Percentiles rank a stretch among this genome's conserved stretches.
phyloP scores from a whole-genome alignment of 1,284 basidiomycete genomes.

The Apiotrichum laibachii region DNA sequence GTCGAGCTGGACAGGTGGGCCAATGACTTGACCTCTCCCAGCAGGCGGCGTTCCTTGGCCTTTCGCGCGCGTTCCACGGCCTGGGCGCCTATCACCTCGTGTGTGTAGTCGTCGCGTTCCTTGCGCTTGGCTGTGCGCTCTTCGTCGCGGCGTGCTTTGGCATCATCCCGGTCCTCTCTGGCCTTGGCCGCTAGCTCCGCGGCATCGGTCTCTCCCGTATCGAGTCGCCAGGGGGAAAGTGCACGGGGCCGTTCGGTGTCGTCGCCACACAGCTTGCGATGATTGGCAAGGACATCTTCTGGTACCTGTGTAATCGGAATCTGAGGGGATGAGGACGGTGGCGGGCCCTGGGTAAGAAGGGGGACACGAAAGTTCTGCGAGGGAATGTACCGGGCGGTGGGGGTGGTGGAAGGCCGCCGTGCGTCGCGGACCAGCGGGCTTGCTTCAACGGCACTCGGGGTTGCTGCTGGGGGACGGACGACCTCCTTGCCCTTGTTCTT shows the following conservation, averaged over 20 bases:
- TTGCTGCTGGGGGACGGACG: background rate
- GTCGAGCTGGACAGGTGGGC: conserved; percentile 14
- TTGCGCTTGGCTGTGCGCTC: conserved; percentile 11
- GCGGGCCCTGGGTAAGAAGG: background rate
- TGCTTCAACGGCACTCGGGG: background rate
- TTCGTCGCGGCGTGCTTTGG: conserved; percentile 2
- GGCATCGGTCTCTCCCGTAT: background rate
- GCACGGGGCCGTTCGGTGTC: conserved; percentile 16
- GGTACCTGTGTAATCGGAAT: conserved; percentile 32
- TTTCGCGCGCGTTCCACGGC: background rate
- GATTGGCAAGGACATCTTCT: conserved; percentile 22
- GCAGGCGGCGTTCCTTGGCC: conserved; percentile 2
- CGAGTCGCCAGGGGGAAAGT: conserved; percentile 20
- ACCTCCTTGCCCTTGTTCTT: background rate
- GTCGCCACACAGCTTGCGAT: conserved; percentile 28
- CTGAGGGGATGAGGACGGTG: conserved; percentile 5
- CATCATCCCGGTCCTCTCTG: background rate
- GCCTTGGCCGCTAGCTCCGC: conserved; percentile 3
- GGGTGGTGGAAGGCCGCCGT: background rate
- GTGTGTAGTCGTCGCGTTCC: conserved; percentile 3
- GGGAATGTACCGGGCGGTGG: background rate
- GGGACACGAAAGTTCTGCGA: too few relatives aligned
- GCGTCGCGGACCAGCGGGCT: background rate
- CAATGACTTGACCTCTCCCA: conserved; percentile 21
- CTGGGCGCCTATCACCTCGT: conserved; percentile 1